Conservation (phyloP, 2,329 filamentous ascomycete species). For the Apiospora kogelbergensis region DNA sequence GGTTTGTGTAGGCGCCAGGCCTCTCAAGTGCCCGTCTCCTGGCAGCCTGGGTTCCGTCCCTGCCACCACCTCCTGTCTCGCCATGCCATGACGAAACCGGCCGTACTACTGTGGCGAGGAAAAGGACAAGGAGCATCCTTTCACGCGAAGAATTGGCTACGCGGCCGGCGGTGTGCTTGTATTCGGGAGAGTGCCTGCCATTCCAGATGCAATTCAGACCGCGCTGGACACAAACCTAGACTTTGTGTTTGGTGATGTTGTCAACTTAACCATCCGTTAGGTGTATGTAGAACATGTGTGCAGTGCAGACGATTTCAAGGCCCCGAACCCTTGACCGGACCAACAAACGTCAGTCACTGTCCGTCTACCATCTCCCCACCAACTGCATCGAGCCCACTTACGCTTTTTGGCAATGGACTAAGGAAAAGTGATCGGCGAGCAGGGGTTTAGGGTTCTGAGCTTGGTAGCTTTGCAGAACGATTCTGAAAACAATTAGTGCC, state of each 20-base stretch:
- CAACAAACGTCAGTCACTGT: background rate
- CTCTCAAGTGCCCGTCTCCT: background rate
- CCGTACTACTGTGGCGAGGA: background rate
- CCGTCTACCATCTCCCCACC: background rate
- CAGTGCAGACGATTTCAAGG: background rate
- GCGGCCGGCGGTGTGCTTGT: no score
- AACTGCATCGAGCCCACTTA: slow-evolving; percentile 20
- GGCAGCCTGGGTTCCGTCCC: background rate
- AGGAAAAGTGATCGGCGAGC: slow-evolving; percentile 20
- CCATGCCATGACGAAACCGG: background rate
- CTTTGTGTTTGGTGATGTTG: background rate
- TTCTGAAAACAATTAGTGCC: background rate
- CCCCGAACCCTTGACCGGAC: background rate
- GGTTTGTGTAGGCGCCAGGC: background rate
- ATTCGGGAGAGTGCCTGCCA: background rate
- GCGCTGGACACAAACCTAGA: background rate
- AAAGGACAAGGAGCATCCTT: background rate
- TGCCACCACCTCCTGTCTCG: background rate
- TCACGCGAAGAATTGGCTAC: background rate
- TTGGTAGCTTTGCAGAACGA: background rate
- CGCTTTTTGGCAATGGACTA: slow-evolving; percentile 20
- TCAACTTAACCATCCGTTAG: background rate
- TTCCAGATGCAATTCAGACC: background rate
- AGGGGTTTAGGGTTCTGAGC: background rate
- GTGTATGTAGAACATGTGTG: background rate